A percentile compares a stretch with the other conserved stretches of the same genome.
Conservation (phyloP, 805 yeast genomes). For the Maudiozyma bulderi region DNA sequence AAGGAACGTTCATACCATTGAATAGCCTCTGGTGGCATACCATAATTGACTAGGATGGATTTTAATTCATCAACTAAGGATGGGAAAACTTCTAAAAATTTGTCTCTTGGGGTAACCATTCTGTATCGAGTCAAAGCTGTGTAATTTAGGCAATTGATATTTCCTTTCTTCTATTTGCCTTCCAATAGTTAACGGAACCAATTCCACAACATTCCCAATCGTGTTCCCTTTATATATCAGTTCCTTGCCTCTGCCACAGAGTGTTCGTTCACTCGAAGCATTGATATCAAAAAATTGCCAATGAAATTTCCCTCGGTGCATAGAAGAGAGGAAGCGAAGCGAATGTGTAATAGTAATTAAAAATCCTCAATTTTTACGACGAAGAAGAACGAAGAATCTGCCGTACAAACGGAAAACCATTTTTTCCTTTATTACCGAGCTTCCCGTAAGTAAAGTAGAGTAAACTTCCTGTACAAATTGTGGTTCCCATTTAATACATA, state of each 20-base stretch:
- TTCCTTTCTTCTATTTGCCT: too few relatives aligned
- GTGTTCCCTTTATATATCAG: too few relatives aligned
- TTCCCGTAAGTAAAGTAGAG: not conserved
- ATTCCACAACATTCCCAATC: too few relatives aligned
- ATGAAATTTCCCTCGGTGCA: too few relatives aligned
- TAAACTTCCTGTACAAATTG: too few relatives aligned
- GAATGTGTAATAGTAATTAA: not conserved
- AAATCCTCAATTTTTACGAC: not conserved
- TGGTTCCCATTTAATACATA: not conserved
- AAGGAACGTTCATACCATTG: conserved; percentile 71
- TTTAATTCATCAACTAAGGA: conserved; percentile 65
- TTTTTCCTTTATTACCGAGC: not conserved
- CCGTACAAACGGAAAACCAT: not conserved
- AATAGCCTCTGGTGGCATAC: conserved; percentile 78
- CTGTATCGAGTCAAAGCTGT: too few relatives aligned
- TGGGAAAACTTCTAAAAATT: conserved; percentile 64
- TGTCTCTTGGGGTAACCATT: conserved; percentile 30
- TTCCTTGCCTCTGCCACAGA: too few relatives aligned
- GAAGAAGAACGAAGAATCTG: not conserved
- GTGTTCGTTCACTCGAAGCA: too few relatives aligned
- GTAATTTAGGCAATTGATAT: too few relatives aligned
- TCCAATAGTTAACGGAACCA: too few relatives aligned
- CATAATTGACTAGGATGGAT: conserved; percentile 51
- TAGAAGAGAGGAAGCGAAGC: too few relatives aligned
- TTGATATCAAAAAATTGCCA: too few relatives aligned